phyloP scores from a whole-genome alignment of 306 rosid genomes.

The Dalbergia cultrata region DNA sequence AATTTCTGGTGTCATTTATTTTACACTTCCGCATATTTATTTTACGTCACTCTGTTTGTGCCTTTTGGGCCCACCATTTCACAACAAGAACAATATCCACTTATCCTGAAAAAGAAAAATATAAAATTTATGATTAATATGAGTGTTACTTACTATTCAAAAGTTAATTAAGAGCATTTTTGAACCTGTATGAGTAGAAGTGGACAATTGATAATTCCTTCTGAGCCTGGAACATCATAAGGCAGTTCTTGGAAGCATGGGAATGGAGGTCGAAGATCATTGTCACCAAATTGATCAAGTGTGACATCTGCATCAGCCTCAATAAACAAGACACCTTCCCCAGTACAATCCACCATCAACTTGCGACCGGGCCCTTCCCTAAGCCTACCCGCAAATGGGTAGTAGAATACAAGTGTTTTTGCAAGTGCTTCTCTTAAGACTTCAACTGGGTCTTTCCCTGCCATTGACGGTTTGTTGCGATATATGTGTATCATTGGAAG shows the following conservation, averaged over 20 bases:
- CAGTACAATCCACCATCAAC: conserved; percentile 60
- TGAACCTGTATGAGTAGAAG: conserved; percentile 55
- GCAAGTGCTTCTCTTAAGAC: conserved; percentile 14
- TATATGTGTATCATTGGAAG: background rate
- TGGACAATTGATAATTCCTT: conserved; percentile 45
- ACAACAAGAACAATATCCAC: too few species aligned
- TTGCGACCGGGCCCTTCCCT: conserved; percentile 36
- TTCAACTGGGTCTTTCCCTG: conserved; percentile 32
- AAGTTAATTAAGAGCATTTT: background rate
- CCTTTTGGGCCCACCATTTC: too few species aligned
- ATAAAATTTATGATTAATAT: too few species aligned
- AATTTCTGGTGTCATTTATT: too few species aligned
- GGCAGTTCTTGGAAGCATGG: conserved; percentile 54
- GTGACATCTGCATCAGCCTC: conserved; percentile 59
- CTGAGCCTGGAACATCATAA: conserved; percentile 49
- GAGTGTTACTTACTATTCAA: background rate
- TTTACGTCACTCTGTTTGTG: too few species aligned
- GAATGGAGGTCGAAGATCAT: conserved; percentile 55
- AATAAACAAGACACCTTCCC: conserved; percentile 54
- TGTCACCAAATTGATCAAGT: conserved; percentile 47
- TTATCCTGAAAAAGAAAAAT: too few species aligned
- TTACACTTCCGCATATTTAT: too few species aligned
- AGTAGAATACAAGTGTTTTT: conserved; percentile 43
- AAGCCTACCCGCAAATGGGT: conserved; percentile 47
- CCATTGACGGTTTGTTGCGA: conserved; percentile 17